Conservation (phyloP, 208 protist genomes). For the Kentomonas sorsogonicus region DNA sequence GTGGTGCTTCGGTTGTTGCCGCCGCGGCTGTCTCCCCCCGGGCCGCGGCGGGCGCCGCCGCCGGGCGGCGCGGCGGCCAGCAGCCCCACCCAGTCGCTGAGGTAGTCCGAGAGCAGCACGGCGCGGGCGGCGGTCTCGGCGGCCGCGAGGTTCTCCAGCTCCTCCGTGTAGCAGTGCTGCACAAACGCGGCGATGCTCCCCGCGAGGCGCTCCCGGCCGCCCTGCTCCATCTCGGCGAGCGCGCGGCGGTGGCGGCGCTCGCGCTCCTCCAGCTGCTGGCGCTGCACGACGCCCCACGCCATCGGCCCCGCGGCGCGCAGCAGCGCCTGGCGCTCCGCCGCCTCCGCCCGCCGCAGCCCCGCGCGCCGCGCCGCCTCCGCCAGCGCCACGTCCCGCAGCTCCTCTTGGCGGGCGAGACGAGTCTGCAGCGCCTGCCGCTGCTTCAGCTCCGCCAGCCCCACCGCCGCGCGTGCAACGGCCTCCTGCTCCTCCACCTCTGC, state of each 20-base stretch:
- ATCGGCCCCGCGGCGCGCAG: no score
- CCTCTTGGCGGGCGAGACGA: conserved; percentile 42
- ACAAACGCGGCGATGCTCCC: conserved; percentile 13
- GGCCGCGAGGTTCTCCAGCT: conserved; percentile 30
- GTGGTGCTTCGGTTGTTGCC: no score
- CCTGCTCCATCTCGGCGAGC: conserved; percentile 5
- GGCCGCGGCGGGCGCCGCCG: no score
- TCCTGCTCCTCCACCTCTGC: conserved; percentile 42
- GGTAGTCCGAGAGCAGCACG: no score
- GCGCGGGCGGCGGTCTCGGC: conserved; percentile 55
- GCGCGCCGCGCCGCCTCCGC: conserved; percentile 44
- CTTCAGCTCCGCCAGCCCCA: conserved; percentile 57
- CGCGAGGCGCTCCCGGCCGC: conserved; percentile 3
- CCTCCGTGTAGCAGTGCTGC: conserved; percentile 13
- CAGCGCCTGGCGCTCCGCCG: conserved; percentile 37
- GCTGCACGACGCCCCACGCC: no score
- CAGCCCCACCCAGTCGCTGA: no score
- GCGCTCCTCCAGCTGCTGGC: conserved; percentile 16
- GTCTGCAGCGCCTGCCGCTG: conserved; percentile 51
- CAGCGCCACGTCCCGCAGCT: conserved; percentile 24
- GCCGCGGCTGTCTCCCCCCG: no score
- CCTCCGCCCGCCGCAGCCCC: conserved; percentile 51
- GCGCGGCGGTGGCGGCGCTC: conserved; percentile 16
- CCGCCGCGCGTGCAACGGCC: conserved; percentile 39
- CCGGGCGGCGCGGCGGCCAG: no score